Evolutionary conservation across 2,329 filamentous ascomycete species (phyloP).

Genomic region (Trichophyton verrucosum): DNA sequence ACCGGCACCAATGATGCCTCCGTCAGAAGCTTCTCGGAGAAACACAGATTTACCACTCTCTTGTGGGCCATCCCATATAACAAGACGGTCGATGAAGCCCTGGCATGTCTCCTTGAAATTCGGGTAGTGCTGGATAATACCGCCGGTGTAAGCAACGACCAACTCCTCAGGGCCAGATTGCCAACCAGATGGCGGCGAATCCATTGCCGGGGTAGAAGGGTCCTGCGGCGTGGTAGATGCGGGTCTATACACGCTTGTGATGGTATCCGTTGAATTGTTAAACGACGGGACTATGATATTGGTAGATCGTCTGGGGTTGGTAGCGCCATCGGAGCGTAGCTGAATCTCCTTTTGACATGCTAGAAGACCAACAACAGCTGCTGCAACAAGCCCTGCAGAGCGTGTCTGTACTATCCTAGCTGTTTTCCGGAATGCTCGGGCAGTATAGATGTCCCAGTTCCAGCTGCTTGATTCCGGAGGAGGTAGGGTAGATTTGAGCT

Average conservation of each 20-base stretch:
- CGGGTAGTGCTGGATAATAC: conserved; percentile 62
- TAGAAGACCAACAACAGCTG: conserved; percentile 58
- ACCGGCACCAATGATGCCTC: conserved; percentile 39
- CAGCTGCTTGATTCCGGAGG: conserved; percentile 38
- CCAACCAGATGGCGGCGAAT: conserved; percentile 28
- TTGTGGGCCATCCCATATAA: conserved; percentile 25
- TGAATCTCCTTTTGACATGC: conserved; percentile 56
- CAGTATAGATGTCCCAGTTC: conserved; percentile 50
- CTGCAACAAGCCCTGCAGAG: conserved; percentile 62
- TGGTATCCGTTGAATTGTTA: conserved; percentile 17
- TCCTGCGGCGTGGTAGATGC: conserved; percentile 1
- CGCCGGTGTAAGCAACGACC: conserved; percentile 63
- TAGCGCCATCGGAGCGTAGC: conserved; percentile 28
- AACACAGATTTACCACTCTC: conserved; percentile 35
- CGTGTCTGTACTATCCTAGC: conserved; percentile 58
- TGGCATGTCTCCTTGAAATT: conserved; percentile 56
- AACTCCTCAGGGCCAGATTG: conserved; percentile 45
- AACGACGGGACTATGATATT: conserved; percentile 13
- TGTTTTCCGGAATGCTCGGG: conserved; percentile 51
- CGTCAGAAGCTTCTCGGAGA: conserved; percentile 36
- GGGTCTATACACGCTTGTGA: conserved; percentile 10
- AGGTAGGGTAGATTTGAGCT: conserved; percentile 43
- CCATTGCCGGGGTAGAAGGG: conserved; percentile 1
- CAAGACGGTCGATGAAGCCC: conserved; percentile 45
- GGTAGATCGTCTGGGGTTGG: conserved; percentile 21